These are phyloP conservation scores for Tanacetum coccineum DNA, from an alignment of 129 eudicot genomes.

Conservation along the genomic window DNA sequence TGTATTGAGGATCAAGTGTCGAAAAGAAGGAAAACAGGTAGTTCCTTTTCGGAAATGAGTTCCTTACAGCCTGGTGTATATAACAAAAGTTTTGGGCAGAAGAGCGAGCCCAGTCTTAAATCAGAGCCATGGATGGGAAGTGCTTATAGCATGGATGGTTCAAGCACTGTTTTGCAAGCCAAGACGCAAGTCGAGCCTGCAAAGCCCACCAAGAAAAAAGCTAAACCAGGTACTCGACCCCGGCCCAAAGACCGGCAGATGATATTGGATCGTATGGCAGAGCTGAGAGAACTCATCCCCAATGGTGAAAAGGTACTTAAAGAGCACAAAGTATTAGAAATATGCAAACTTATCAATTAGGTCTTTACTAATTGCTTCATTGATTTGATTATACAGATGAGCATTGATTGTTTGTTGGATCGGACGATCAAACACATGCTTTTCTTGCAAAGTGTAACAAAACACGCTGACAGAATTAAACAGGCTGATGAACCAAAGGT, in stretches of 20 bases:
- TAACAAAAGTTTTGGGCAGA: constrained; percentile 25
- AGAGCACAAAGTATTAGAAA: neutral
- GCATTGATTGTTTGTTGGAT: constrained; percentile 91
- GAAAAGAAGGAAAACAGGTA: constrained; percentile 55
- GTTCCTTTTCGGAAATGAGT: constrained; percentile 28
- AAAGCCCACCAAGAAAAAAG: constrained; percentile 63
- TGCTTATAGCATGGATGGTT: constrained; percentile 37
- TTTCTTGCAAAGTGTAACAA: constrained; percentile 77
- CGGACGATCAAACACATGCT: constrained; percentile 87
- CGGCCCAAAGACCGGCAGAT: constrained; percentile 92
- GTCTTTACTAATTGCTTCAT: constrained; percentile 15
- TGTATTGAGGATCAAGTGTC: constrained; percentile 60
- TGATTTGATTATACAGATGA: constrained; percentile 63
- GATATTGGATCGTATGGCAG: constrained; percentile 82
- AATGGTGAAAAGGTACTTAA: constrained; percentile 73
- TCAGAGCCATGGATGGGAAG: constrained; percentile 41
- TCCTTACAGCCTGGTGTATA: constrained; percentile 26
- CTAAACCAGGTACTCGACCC: constrained; percentile 79
- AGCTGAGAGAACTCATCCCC: constrained; percentile 82
- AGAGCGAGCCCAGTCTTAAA: constrained; percentile 33
- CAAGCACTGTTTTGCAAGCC: constrained; percentile 38
- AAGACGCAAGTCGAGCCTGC: constrained; percentile 45
- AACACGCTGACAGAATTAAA: constrained; percentile 63
- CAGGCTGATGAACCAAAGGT: constrained; percentile 64
- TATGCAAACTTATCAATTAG: neutral